Percentiles rank a stretch among this genome's conserved stretches.
Conservation (phyloP, 371 early-diverging fungal genomes). For the Mortierella sp. region DNA sequence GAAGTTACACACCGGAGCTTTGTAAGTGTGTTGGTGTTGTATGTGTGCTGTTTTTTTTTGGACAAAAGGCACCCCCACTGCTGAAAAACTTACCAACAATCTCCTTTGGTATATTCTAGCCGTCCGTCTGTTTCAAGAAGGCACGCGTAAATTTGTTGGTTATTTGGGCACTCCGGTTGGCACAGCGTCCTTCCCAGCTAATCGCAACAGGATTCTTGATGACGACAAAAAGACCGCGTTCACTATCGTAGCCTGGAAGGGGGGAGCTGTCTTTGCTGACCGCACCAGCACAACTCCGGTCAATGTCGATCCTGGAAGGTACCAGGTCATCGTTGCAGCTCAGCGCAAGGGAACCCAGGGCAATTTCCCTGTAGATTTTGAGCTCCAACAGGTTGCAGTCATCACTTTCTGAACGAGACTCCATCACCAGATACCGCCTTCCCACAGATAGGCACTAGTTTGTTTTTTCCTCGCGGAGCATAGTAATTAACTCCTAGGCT, state of each 20-base stretch:
- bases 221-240: constrained; percentile 4
- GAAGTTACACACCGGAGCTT: constrained; percentile 41
- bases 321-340: constrained; percentile 48
- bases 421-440: too few relatives aligned
- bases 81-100: too few relatives aligned
- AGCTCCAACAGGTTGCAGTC: constrained; percentile 19
- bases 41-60: too few relatives aligned
- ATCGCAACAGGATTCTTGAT: constrained; percentile 27
- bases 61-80: not conserved
- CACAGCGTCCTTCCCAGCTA: constrained; percentile 1
- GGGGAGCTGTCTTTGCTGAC: constrained; percentile 9
- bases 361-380: constrained; percentile 17
- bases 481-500: too few relatives aligned
- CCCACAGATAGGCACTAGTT: too few relatives aligned
- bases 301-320: constrained; percentile 19
- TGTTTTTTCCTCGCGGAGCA: too few relatives aligned
- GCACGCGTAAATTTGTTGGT: constrained; percentile 20
- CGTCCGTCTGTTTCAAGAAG: constrained; percentile 9
- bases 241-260: constrained; percentile 17
- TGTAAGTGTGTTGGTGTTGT: not conserved
- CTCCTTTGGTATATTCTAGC: not conserved
- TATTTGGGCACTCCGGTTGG: constrained; percentile 26
- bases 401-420: too few relatives aligned
- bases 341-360: constrained; percentile 24
- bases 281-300: constrained; percentile 6